Percentiles rank a stretch among this genome's conserved stretches.
phyloP scores from a whole-genome alignment of 108 stramenopile species.

The Cyclostephanos invisitatus region DNA sequence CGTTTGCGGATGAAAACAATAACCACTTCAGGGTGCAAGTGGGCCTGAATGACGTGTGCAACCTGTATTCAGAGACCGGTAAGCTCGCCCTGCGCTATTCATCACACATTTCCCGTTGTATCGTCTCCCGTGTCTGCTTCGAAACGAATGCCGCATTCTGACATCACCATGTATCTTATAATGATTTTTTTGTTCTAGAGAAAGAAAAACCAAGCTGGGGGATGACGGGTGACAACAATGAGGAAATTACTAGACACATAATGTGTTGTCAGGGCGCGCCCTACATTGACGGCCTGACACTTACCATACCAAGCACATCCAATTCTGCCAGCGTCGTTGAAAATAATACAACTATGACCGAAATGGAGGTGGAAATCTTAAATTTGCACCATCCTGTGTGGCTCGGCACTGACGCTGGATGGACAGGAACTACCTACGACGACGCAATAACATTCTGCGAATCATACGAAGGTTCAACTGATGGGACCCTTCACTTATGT shows the following conservation, averaged over 20 bases:
- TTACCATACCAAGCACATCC: background rate
- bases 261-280: slow-evolving; percentile 9
- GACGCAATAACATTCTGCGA: slow-evolving; percentile 42
- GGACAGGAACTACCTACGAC: slow-evolving; percentile 36
- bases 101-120: background rate
- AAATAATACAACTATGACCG: slow-evolving; percentile 17
- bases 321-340: background rate
- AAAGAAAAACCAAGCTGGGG: slow-evolving; percentile 30
- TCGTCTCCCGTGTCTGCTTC: background rate
- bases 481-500: slow-evolving; percentile 13
- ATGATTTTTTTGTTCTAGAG: slow-evolving; percentile 5
- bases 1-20: no score
- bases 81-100: background rate
- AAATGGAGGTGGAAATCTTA: slow-evolving; percentile 30
- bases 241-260: slow-evolving; percentile 35
- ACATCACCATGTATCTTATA: background rate
- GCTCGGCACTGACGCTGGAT: slow-evolving; percentile 30
- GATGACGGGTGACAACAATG: slow-evolving; percentile 24
- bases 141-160: background rate
- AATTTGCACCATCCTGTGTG: slow-evolving; percentile 32
- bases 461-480: slow-evolving; percentile 10
- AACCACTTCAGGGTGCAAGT: slow-evolving; percentile 27
- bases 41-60: slow-evolving; percentile 20
- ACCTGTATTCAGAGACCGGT: slow-evolving; percentile 29
- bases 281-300: background rate